Base-by-base conservation (phyloP, 2,329 filamentous ascomycete species). In the Xylariaceae sp. region DNA sequence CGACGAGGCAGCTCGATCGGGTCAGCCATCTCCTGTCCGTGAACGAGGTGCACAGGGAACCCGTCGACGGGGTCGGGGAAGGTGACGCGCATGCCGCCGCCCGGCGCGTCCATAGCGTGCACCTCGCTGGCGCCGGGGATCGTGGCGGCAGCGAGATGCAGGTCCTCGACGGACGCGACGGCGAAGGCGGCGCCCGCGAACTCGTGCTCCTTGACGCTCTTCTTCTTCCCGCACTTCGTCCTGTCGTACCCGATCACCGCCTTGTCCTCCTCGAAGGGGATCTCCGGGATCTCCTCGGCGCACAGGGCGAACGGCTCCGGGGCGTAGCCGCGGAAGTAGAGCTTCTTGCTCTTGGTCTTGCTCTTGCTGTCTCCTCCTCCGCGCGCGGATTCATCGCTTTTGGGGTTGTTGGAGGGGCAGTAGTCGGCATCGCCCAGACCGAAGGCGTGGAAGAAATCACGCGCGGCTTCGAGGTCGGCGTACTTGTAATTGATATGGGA, bases 271-370 rank as follows among this genome's bases (percentile, higher is more conserved):
- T n/a, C n/a, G n/a, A n/a, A n/a, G n/a, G n/a, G n/a, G n/a, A n/a
- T n/a, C n/a, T n/a, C n/a, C n/a, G n/a, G n/a, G n/a, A n/a, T n/a
- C n/a, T n/a, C n/a, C n/a, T n/a, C n/a, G 33, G 75, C 69, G 47
- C 74, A 77, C 31, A 81, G 66, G 2, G 79, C 62, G 54, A 76
- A 81, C 9, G 76, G 75, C 48, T 81, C 76, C 5, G 60, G 61
- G 11, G 78, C 76, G 51, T 80, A 81, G 13, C 78, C 78, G 28
- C 74, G 70, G 56, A 71, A 80, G 63, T 74, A 83, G 21, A 74
- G 71, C 40, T 61, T 67, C 31, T 68, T 60, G 18, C 62, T 65
- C 2, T 44, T 41, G 9, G 56, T 48, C 36, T 54, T 56, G 43
- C 62, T 60, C 8, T 56, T n/a, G n/a, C n/a, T n/a, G n/a, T n/a